Conservation (phyloP, 2,329 filamentous ascomycete genomes). For the Sarocladium brachiariae region DNA sequence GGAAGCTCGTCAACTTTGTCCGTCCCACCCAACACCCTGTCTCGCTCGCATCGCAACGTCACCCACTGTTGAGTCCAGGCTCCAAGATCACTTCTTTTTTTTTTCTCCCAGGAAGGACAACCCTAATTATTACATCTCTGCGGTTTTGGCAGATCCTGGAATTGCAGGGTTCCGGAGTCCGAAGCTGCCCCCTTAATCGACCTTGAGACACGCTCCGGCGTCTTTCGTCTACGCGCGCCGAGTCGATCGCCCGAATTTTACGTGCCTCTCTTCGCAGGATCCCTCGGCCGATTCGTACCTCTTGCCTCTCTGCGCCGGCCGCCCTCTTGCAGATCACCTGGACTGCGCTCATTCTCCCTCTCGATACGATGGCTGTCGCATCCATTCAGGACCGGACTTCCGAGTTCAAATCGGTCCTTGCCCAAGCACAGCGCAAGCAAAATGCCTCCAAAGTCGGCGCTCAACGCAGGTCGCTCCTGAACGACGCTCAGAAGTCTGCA, state of each 20-base stretch:
- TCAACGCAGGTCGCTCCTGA: slow-evolving; percentile 74
- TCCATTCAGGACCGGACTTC: slow-evolving; percentile 95
- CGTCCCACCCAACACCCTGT: background rate
- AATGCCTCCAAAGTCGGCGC: slow-evolving; percentile 68
- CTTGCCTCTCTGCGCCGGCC: slow-evolving; percentile 25
- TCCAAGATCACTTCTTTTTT: too few relatives aligned
- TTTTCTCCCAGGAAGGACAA: too few relatives aligned
- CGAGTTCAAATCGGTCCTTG: slow-evolving; percentile 89
- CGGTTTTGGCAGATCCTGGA: background rate
- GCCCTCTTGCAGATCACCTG: slow-evolving; percentile 18
- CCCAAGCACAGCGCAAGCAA: slow-evolving; percentile 75
- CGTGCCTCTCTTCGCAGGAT: too few relatives aligned
- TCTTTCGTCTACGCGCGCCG: too few relatives aligned
- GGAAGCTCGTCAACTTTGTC: background rate
- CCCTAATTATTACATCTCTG: background rate
- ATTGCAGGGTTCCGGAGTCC: background rate
- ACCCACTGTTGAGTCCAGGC: background rate
- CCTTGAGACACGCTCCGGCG: background rate
- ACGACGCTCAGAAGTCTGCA: slow-evolving; percentile 62
- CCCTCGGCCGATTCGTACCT: too few relatives aligned
- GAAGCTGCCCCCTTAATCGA: background rate
- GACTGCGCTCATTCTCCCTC: slow-evolving; percentile 14
- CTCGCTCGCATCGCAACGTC: background rate
- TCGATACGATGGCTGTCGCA: slow-evolving; percentile 48
- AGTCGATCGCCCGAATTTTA: too few relatives aligned